phyloP scores from a whole-genome alignment of 768 basidiomycete genomes.

The Suillus clintonianus region DNA sequence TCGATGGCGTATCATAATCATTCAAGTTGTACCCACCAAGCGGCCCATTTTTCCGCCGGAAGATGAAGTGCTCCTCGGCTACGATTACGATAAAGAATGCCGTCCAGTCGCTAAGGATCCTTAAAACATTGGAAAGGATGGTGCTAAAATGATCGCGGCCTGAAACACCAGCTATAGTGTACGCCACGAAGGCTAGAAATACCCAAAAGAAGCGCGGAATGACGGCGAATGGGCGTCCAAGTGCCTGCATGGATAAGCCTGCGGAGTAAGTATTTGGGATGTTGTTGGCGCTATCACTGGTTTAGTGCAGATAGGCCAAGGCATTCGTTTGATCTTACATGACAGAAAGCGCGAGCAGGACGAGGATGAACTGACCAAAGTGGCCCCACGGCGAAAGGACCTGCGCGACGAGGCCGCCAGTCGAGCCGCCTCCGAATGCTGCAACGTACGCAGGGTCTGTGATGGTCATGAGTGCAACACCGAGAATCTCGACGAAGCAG shows the following conservation, averaged over 20 bases:
- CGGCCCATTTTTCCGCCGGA: constrained; percentile 38
- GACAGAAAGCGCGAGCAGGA: constrained; percentile 44
- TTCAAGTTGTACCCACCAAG: constrained; percentile 54
- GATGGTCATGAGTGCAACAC: constrained; percentile 45
- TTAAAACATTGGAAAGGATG: constrained; percentile 44
- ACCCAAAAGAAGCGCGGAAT: constrained; percentile 51
- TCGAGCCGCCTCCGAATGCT: constrained; percentile 42
- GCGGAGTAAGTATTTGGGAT: constrained; percentile 49
- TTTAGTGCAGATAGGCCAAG: constrained; percentile 5
- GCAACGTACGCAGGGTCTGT: constrained; percentile 38
- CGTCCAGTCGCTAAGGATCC: constrained; percentile 47
- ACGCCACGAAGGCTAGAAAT: constrained; percentile 37
- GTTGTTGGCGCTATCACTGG: constrained; percentile 34
- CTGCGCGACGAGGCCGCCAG: constrained; percentile 45
- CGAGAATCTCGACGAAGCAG: constrained; percentile 36
- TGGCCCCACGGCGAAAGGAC: constrained; percentile 47
- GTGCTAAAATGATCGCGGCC: constrained; percentile 47
- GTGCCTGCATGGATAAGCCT: constrained; percentile 47
- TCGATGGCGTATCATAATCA: constrained; percentile 45
- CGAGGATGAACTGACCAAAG: constrained; percentile 42
- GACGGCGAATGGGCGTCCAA: constrained; percentile 43
- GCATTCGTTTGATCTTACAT: constrained; percentile 28
- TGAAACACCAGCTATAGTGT: constrained; percentile 42
- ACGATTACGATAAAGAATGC: constrained; percentile 49
- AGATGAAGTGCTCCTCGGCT: constrained; percentile 48